A percentile compares a stretch with the other conserved stretches of the same genome.
phyloP scores from a whole-genome alignment of 257 asterid genomes.

The Henckelia pumila region DNA sequence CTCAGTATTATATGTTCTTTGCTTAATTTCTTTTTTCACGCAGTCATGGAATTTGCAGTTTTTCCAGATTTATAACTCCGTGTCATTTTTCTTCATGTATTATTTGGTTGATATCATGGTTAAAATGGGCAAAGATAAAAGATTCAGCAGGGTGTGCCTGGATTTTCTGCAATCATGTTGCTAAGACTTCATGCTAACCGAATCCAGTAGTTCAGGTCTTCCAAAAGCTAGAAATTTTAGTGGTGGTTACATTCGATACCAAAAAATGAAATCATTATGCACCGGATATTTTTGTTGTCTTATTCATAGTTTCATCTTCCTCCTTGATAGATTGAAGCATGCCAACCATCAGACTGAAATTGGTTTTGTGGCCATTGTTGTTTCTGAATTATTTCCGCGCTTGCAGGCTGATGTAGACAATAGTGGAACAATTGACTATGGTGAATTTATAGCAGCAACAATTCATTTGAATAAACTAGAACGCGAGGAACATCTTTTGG shows the following conservation, averaged over 20 bases:
- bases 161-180: constrained; percentile 5
- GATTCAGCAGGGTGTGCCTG: background rate
- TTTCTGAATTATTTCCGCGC: constrained; percentile 16
- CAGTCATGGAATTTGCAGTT: background rate
- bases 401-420: constrained; percentile 87
- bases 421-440: constrained; percentile 81
- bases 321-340: constrained; percentile 6
- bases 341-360: constrained; percentile 1
- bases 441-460: constrained; percentile 83
- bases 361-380: constrained; percentile 1
- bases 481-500: constrained; percentile 80
- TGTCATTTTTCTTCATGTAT: constrained; percentile 6
- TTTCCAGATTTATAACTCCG: background rate
- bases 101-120: background rate
- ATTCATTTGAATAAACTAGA: constrained; percentile 77
- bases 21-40: constrained; percentile 3
- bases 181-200: background rate
- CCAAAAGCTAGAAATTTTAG: background rate
- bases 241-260: background rate
- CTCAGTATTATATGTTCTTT: constrained; percentile 6
- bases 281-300: background rate
- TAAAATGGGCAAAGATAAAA: background rate
- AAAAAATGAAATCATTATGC: background rate
- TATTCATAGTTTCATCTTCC: constrained; percentile 4
- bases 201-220: constrained; percentile 4